A percentile compares a stretch with the other conserved stretches of the same genome.
Conservation (phyloP, 1,284 basidiomycete genomes). For the Tremellales sp. region DNA sequence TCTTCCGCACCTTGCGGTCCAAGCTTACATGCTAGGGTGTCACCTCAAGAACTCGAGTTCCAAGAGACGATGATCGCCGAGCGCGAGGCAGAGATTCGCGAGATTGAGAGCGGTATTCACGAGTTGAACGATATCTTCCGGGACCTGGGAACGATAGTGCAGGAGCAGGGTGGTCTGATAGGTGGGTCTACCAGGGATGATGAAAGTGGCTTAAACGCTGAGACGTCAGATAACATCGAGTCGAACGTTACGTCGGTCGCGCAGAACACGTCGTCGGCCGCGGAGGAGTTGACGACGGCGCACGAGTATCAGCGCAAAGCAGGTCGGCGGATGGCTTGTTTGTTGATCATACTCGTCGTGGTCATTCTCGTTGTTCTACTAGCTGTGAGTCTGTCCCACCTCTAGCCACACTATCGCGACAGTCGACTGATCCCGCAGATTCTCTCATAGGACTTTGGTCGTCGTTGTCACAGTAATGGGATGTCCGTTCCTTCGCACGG, state of each 20-base stretch:
- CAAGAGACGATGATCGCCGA: conserved; percentile 95
- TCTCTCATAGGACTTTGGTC: not conserved
- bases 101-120: conserved; percentile 96
- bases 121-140: conserved; percentile 97
- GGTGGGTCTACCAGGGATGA: conserved; percentile 56
- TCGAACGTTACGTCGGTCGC: conserved; percentile 86
- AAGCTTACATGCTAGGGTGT: conserved; percentile 55
- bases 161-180: conserved; percentile 91
- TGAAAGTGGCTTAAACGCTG: not conserved
- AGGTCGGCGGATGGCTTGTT: conserved; percentile 79
- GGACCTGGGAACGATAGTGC: conserved; percentile 89
- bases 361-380: conserved; percentile 87
- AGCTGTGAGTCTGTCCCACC: conserved; percentile 68
- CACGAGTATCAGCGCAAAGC: conserved; percentile 94
- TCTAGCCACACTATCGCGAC: too few relatives aligned
- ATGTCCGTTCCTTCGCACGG: too few relatives aligned
- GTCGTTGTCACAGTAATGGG: too few relatives aligned
- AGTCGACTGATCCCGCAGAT: not conserved
- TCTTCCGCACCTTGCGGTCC: not conserved
- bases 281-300: conserved; percentile 82
- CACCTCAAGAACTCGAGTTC: conserved; percentile 87
- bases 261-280: conserved; percentile 76
- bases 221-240: conserved; percentile 82
- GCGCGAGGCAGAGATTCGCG: conserved; percentile 88
- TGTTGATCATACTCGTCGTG: conserved; percentile 80